Conservation (phyloP, 805 yeast species). For the Diddensiella santjacobensis region DNA sequence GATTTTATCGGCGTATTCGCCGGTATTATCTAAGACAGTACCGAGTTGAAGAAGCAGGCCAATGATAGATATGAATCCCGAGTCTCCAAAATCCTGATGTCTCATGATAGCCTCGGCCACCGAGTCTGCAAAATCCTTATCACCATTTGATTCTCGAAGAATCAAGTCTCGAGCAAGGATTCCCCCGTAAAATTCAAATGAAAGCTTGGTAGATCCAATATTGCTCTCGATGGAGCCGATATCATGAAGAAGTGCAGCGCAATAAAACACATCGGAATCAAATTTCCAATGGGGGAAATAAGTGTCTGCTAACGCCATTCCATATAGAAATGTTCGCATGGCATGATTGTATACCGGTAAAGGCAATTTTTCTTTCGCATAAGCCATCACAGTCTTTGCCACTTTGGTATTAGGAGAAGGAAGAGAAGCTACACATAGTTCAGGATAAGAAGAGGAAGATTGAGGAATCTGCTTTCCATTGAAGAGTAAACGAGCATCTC, state of each 20-base stretch:
- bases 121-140: slow-evolving; percentile 23
- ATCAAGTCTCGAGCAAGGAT: slow-evolving; percentile 21
- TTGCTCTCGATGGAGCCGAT: slow-evolving; percentile 24
- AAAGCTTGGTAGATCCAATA: slow-evolving; percentile 20
- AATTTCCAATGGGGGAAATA: slow-evolving; percentile 23
- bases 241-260: slow-evolving; percentile 23
- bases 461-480: background rate
- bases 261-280: slow-evolving; percentile 19
- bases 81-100: slow-evolving; percentile 24
- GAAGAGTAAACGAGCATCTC: background rate
- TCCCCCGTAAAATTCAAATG: slow-evolving; percentile 27
- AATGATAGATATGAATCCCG: slow-evolving; percentile 21
- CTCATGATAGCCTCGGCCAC: slow-evolving; percentile 24
- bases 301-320: slow-evolving; percentile 17
- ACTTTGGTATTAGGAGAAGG: slow-evolving; percentile 5
- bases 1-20: slow-evolving; percentile 15
- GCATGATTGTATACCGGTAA: slow-evolving; percentile 18
- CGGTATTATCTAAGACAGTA: slow-evolving; percentile 22
- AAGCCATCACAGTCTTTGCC: slow-evolving; percentile 12
- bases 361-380: slow-evolving; percentile 15
- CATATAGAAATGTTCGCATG: slow-evolving; percentile 18
- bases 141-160: slow-evolving; percentile 10
- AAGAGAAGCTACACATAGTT: slow-evolving; percentile 1
- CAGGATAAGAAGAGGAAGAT: slow-evolving; percentile 1
- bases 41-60: slow-evolving; percentile 24